Evolutionary conservation across 1,139 yeast species (phyloP).

Genomic region (Kazachstania sp.): DNA sequence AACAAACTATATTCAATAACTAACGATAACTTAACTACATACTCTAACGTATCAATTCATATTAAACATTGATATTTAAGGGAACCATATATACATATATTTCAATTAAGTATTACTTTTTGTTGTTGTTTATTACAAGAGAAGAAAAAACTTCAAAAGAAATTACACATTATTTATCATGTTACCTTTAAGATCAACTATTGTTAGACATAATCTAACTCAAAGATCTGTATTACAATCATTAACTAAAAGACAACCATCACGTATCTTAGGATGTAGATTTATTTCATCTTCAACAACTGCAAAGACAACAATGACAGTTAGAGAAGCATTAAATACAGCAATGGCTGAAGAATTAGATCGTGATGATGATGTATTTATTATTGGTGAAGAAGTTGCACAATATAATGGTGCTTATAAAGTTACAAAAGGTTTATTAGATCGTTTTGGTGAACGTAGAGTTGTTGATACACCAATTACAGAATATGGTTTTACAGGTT

Average conservation of each 20-base stretch:
- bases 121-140: too few relatives aligned
- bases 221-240: not conserved
- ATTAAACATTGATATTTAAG: too few relatives aligned
- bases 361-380: constrained; percentile 85
- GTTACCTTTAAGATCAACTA: not conserved
- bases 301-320: constrained; percentile 61
- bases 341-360: constrained; percentile 98
- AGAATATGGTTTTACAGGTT: constrained; percentile 98
- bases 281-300: constrained; percentile 30
- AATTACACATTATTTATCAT: too few relatives aligned
- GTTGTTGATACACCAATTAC: constrained; percentile 97
- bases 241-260: not conserved
- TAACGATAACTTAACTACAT: too few relatives aligned
- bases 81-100: too few relatives aligned
- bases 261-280: constrained; percentile 8
- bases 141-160: too few relatives aligned
- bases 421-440: constrained; percentile 89
- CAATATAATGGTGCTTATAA: constrained; percentile 99
- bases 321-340: constrained; percentile 91
- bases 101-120: too few relatives aligned
- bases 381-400: constrained; percentile 98
- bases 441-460: constrained; percentile 95
- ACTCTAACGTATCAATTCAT: too few relatives aligned
- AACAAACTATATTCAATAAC: too few relatives aligned
- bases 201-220: not conserved